A percentile compares a stretch with the other conserved stretches of the same genome.
These are phyloP conservation scores for Butyriboletus loyo DNA, from an alignment of 768 basidiomycete species.

Conservation along the genomic window DNA sequence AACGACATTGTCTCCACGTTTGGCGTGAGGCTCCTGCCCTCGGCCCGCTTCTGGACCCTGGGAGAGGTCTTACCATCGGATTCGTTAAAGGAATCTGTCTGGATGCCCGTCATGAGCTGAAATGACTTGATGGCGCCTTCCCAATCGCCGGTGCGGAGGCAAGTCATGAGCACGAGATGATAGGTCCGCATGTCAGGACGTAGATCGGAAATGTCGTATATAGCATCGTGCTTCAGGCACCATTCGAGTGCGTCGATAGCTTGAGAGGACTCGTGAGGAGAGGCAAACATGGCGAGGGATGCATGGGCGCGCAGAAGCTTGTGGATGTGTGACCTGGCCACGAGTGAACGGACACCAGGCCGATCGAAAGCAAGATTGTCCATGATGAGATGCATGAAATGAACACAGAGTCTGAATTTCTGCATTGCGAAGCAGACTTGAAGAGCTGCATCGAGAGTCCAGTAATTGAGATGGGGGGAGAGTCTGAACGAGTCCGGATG, in stretches of 20 bases:
- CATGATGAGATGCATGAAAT: conserved; percentile 61
- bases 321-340: conserved; percentile 58
- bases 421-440: conserved; percentile 50
- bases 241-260: conserved; percentile 63
- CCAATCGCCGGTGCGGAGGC: conserved; percentile 68
- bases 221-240: conserved; percentile 59
- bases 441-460: conserved; percentile 53
- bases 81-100: conserved; percentile 43
- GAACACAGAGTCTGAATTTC: conserved; percentile 45
- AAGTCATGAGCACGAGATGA: conserved; percentile 59
- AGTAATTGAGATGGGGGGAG: conserved; percentile 41
- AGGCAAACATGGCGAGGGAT: conserved; percentile 38
- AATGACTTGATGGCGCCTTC: conserved; percentile 51
- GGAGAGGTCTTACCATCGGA: conserved; percentile 39
- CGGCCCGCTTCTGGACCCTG: conserved; percentile 39
- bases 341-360: conserved; percentile 32
- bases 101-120: conserved; percentile 72
- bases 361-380: conserved; percentile 30
- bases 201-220: conserved; percentile 42
- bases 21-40: conserved; percentile 44
- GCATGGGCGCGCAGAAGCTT: conserved; percentile 56
- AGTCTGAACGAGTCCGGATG: conserved; percentile 39
- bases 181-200: conserved; percentile 43
- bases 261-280: conserved; percentile 39
- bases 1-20: conserved; percentile 53